Conservation (phyloP, 352 stramenopile species). For the Globisporangium perplexum region DNA sequence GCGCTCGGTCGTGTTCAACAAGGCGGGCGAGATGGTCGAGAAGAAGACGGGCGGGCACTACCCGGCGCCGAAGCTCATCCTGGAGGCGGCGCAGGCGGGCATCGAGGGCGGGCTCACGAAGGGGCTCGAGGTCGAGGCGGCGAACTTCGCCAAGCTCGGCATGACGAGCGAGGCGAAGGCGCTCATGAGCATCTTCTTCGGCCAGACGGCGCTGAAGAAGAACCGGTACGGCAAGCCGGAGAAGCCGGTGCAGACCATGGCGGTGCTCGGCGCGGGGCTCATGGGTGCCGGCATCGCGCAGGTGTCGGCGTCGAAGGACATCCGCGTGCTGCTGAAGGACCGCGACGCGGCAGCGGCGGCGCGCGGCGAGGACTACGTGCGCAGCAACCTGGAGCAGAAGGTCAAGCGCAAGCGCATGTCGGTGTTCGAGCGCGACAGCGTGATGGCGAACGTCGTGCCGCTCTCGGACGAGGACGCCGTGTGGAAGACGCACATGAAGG, state of each 20-base stretch:
- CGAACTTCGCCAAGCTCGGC: conserved; percentile 95
- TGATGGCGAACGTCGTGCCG: conserved; percentile 90
- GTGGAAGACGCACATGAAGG: conserved; percentile 90
- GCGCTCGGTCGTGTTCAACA: conserved; percentile 92
- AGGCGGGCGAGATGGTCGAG: conserved; percentile 93
- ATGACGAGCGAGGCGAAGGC: conserved; percentile 94
- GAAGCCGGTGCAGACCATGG: conserved; percentile 90
- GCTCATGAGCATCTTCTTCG: conserved; percentile 98
- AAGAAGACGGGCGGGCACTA: conserved; percentile 98
- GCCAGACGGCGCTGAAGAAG: conserved; percentile 97
- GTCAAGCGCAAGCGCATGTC: conserved; percentile 94
- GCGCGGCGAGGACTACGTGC: conserved; percentile 91
- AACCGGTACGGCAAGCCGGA: conserved; percentile 91
- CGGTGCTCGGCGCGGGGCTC: conserved; percentile 95
- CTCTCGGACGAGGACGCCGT: conserved; percentile 91
- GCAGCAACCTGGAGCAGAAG: conserved; percentile 94
- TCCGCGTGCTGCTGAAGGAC: conserved; percentile 96
- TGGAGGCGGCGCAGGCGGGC: conserved; percentile 87
- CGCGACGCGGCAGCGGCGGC: conserved; percentile 81
- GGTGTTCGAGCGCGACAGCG: conserved; percentile 82
- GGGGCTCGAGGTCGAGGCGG: conserved; percentile 90
- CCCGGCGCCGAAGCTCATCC: conserved; percentile 93
- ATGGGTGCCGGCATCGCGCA: conserved; percentile 98
- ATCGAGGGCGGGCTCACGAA: conserved; percentile 75
- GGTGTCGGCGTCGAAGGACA: conserved; percentile 93